Base-by-base conservation (phyloP, 805 yeast genomes). In the Komagataella mondaviorum region DNA sequence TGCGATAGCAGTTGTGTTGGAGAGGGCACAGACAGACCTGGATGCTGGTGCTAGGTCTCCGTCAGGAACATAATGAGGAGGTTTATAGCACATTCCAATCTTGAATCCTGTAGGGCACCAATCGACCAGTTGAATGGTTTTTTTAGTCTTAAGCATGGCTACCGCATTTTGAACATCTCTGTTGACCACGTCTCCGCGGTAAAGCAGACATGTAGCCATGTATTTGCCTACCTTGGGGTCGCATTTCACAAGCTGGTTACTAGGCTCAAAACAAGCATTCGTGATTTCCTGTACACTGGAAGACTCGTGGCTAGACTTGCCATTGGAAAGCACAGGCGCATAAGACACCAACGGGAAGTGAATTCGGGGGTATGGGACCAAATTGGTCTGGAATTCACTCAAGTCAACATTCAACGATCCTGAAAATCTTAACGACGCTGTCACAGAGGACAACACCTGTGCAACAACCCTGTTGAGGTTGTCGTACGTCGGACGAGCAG, bases 21-120 rank as follows among this genome's bases (percentile, higher is more conserved):
- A 84, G 65, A 88, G 77, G 91, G 88, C 82, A 72, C 96, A 88
- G 51, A 88, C 93, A 55, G 96, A 95, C 70, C 96, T 85, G 64
- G 82, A 80, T 51, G 87, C 95, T 61, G 80, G 72, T 49, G 96
- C 93, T 59, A 88, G 73, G 65, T 84, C 91, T 53, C 91, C 85
- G 49, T 82, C 81, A 54, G 81, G 81, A 55, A 87, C 88, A 57
- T 85, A 84, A 58, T 88, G 85, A 51, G 96, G 96, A 53, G 95
- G 93, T 72, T 88, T 89, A 72, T 84, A 85, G 73, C 96, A 88
- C 65, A 88, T 88, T 73, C 96, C 96, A 65, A 88, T 85, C 77
- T 88, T 88, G 85, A 88, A 88, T 53, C 96, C 96, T 52, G 96
- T 88, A 59, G 96, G 96, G 67, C 95, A 88, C 96, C 96, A 88